Evolutionary conservation across 179 eudicot species (phyloP), one percentile per base, ranked within the genome.

Genomic region (Beta lomatogona): DNA sequence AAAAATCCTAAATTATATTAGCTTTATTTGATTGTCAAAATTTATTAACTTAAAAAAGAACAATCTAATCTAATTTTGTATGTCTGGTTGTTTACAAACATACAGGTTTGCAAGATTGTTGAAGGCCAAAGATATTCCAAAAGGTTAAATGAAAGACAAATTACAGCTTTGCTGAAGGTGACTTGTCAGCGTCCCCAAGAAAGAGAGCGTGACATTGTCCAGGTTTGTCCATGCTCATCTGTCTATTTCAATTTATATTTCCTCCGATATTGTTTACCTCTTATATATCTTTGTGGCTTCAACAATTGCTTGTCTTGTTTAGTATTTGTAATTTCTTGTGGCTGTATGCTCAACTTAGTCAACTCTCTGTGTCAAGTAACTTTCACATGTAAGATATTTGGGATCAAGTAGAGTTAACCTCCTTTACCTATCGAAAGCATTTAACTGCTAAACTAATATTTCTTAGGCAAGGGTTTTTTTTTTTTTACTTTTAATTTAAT

Each of bases 141-240:
- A 83, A 87, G 97, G 82, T 80, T 95, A 86, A 95, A 93, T 87
- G 97, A 93, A 72, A 89, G 89, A 57, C 98, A 95, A 79, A 92
- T 95, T 8, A 95, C 97, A 81, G 95, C 93, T 41, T 86, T 95
- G 59, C 87, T 95, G 78, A 91, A 91, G 86, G 97, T 91, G 79
- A 95, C 98, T 4, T 95, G 98, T 83, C 97, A 92, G 84, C 94
- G 98, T 60, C 98, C 98, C 36, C 91, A 88, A 31, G 97, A 93
- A 19, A 85, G 98, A 73, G 98, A 95, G 84, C 57, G 58, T 9
- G 97, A 93, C 79, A 94, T 94, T 79, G 78, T 89, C 74, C 84
- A 91, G 96, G 98, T 94, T 85, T 71, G 82, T 82, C 50, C 31
- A 13, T 25, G 44, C 18, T 52, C 76, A 12, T 21, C 1, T 12